Evolutionary conservation across 2,329 filamentous ascomycete genomes (phyloP).

Genomic region (Ophiocordyceps polyrhachis-furcata): DNA sequence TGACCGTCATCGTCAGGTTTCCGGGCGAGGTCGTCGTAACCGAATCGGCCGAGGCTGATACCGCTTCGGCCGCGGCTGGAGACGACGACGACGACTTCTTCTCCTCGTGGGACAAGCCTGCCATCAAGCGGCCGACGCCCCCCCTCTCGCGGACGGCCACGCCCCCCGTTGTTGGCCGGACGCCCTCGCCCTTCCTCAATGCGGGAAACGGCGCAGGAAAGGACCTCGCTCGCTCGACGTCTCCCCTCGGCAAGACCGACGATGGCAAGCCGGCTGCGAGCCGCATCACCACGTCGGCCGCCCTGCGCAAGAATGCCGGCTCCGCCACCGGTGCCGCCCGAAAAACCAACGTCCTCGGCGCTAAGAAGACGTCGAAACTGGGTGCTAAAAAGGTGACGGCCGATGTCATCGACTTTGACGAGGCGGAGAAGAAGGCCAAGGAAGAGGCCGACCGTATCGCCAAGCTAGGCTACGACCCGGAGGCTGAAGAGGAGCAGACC

Average conservation of each 20-base stretch:
- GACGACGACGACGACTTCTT: slow-evolving; percentile 95
- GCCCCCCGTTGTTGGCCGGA: slow-evolving; percentile 62
- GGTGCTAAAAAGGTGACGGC: slow-evolving; percentile 79
- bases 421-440: slow-evolving; percentile 89
- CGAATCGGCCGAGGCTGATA: slow-evolving; percentile 50
- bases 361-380: slow-evolving; percentile 69
- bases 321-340: slow-evolving; percentile 40
- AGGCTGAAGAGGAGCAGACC: slow-evolving; percentile 50
- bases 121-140: slow-evolving; percentile 90
- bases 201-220: slow-evolving; percentile 50
- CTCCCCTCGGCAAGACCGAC: slow-evolving; percentile 53
- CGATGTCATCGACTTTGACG: slow-evolving; percentile 85
- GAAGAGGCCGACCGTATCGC: slow-evolving; percentile 93
- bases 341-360: slow-evolving; percentile 71
- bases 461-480: slow-evolving; percentile 87
- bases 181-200: slow-evolving; percentile 78
- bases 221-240: slow-evolving; percentile 57
- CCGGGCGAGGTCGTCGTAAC: slow-evolving; percentile 73
- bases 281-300: slow-evolving; percentile 57
- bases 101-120: slow-evolving; percentile 95
- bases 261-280: slow-evolving; percentile 42
- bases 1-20: slow-evolving; percentile 35
- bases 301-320: slow-evolving; percentile 55
- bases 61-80: slow-evolving; percentile 56
- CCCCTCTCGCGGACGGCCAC: slow-evolving; percentile 80